These are phyloP conservation scores for Saturnispora serradocipensis DNA, from an alignment of 805 yeast genomes.

Conservation along the genomic window DNA sequence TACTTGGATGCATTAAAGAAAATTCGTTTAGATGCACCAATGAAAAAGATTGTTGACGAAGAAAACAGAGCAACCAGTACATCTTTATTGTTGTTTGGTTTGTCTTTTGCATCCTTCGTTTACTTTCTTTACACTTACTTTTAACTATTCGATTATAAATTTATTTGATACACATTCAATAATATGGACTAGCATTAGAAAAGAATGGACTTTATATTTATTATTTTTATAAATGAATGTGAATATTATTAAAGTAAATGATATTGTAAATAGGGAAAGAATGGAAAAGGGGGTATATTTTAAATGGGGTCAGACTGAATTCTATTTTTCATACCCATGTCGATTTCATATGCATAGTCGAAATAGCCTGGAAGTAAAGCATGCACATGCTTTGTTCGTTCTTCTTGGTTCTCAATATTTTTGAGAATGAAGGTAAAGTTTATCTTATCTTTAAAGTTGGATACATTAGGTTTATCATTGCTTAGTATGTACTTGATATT, in stretches of 20 bases:
- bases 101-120: slow-evolving; percentile 15
- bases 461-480: background rate
- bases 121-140: slow-evolving; percentile 9
- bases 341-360: slow-evolving; percentile 11
- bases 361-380: slow-evolving; percentile 9
- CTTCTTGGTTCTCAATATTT: slow-evolving; percentile 10
- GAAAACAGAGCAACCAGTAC: slow-evolving; percentile 15
- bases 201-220: background rate
- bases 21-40: slow-evolving; percentile 28
- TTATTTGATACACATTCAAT: background rate
- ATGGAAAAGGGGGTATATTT: background rate
- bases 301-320: background rate
- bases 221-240: background rate
- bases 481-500: slow-evolving; percentile 9
- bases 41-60: slow-evolving; percentile 11
- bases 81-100: slow-evolving; percentile 14
- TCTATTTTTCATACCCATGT: slow-evolving; percentile 6
- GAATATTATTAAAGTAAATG: background rate
- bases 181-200: background rate
- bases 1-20: slow-evolving; percentile 39
- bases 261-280: background rate
- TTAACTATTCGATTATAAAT: background rate
- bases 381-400: slow-evolving; percentile 12
- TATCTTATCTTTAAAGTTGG: slow-evolving; percentile 6
- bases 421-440: slow-evolving; percentile 11